Base-by-base conservation (phyloP, 306 rosid species). In the Lathyrus sativus region DNA sequence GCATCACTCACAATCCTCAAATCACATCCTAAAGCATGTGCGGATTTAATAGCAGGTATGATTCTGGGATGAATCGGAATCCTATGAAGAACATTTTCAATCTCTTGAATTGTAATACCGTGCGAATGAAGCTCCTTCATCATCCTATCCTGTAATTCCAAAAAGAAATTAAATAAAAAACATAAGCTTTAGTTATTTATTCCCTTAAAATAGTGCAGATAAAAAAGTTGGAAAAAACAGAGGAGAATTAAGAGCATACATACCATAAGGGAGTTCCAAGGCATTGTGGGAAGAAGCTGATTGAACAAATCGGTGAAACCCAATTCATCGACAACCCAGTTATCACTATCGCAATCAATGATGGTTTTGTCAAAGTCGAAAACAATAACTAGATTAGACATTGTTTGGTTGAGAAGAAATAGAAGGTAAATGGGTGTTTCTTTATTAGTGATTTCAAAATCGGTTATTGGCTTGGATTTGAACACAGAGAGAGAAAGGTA, bases 191-290 rank as follows among this genome's bases (percentile, higher is more conserved):
- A 1, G 1, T 24, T 24, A 28, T 3, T 28, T 28, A 28, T 28
- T 28, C 4, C 5, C 31, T 28, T 3, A 1, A 28, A 28, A 28
- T 1, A 28, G 4, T 0, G 31, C 22, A 24, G 3, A 28, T 4
- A 3, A 31, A 31, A 31, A 26, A 26, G 4, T 26, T 26, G 4
- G 26, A 24, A 24, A 24, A 24, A 24, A 24, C 1, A 24, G 2
- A 24, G 26, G 33, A 18, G 13, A 50, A 51, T 19, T 0, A 5
- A 42, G 12, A 22, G 7, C 14, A 28, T 69, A 89, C 97, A 28
- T 69, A 89, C 97, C 96, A 91, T 91, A 78, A 88, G 82, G 49
- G 91, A 85, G 74, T 91, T 91, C 97, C 96, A 91, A 4, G 96
- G 91, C 96, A 91, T 88, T 67, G 93, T 80, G 17, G 91, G 89